These are phyloP conservation scores for Mycosphaerella arachidis DNA, from an alignment of 2,329 filamentous ascomycete species.

Conservation along the genomic window DNA sequence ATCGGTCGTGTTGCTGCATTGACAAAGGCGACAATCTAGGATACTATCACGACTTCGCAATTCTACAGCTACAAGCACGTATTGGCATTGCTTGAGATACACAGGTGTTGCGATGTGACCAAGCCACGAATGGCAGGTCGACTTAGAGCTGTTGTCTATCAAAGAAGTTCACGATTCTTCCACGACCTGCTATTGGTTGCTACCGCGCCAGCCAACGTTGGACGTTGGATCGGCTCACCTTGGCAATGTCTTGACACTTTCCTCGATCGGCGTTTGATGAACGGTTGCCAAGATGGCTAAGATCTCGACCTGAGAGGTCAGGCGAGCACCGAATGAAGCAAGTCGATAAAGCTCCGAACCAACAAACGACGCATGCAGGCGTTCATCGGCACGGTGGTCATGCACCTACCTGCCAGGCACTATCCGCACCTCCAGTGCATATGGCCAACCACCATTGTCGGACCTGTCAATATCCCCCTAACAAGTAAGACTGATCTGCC, in stretches of 20 bases:
- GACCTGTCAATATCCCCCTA: neutral
- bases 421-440: neutral
- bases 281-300: neutral
- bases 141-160: neutral
- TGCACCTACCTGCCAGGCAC: neutral
- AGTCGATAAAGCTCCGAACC: neutral
- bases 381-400: neutral
- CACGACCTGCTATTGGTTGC: neutral
- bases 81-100: neutral
- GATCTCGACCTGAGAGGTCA: neutral
- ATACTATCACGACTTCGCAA: constrained; percentile 1
- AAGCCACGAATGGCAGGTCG: constrained; percentile 2
- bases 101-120: neutral
- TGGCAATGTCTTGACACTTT: neutral
- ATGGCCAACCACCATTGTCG: neutral
- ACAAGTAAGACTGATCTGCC: neutral
- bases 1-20: neutral
- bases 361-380: neutral
- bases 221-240: neutral
- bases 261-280: neutral
- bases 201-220: neutral
- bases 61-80: constrained; percentile 2
- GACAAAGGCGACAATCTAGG: neutral
- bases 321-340: neutral
- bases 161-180: neutral